Evolutionary conservation across 306 rosid species (phyloP), one percentile per base, ranked within the genome.

Genomic region (Carpinus viminea): DNA sequence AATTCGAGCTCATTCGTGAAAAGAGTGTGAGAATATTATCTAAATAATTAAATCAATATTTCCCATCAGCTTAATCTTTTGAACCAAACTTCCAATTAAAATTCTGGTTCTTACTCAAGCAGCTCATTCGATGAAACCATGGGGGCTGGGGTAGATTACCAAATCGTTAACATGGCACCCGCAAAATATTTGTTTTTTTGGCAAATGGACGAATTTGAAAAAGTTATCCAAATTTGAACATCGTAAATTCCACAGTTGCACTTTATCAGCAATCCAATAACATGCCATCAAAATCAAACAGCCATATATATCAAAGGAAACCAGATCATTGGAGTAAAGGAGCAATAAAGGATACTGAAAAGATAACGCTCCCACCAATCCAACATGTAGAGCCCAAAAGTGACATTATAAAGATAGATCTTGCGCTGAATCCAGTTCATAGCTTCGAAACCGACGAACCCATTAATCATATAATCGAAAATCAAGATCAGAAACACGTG

Each of bases 291-390:
- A 24, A 64, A 64, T 64, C 17, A 12, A 18, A 73, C 15, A 24
- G 68, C 12, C 16, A 64, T 7, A 50, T 8, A 24, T 28, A 24
- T 24, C 26, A 21, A 78, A 68, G 43, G 68, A 73, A 74, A 41
- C 55, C 36, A 83, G 77, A 78, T 70, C 64, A 41, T 20, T 31
- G 46, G 16, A 70, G 10, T 12, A 21, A 28, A 43, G 47, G 18
- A 6, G 70, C 0, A 59, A 82, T 34, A 79, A 73, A 91, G 96
- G 93, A 91, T 92, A 92, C 98, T 92, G 82, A 95, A 95, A 51
- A 91, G 83, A 74, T 77, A 88, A 66, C 96, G 97, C 88, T 95
- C 98, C 98, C 98, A 95, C 96, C 97, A 88, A 75, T 95, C 98
- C 86, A 92, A 70, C 98, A 91, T 95, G 81, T 81, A 95, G 69